Evolutionary conservation across 257 asterid genomes (phyloP).

Genomic region (Ajuga chamaepitys): DNA sequence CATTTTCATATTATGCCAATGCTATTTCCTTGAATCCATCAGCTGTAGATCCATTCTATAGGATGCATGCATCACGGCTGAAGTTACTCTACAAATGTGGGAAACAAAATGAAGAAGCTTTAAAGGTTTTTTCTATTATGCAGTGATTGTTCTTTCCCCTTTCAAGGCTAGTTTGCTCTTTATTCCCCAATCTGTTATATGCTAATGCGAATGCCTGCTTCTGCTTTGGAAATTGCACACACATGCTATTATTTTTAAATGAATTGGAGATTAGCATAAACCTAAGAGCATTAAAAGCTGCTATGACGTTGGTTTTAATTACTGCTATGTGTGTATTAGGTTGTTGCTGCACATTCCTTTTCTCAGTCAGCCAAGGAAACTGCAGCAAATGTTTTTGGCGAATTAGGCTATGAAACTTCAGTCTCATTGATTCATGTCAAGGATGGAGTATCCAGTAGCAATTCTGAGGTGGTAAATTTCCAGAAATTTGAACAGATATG

Average conservation of each 20-base stretch:
- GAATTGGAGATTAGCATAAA: constrained; percentile 1
- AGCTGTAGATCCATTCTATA: constrained; percentile 95
- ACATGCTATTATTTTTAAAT: not conserved
- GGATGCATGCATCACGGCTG: constrained; percentile 96
- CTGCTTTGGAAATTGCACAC: not conserved
- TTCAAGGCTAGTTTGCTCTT: constrained; percentile 7
- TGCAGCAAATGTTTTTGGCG: constrained; percentile 32
- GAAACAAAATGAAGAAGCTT: constrained; percentile 59
- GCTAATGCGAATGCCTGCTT: constrained; percentile 3
- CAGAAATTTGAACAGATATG: constrained; percentile 50
- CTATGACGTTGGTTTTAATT: not conserved
- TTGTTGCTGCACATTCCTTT: constrained; percentile 64
- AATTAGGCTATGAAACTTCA: constrained; percentile 31
- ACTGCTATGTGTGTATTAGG: constrained; percentile 41
- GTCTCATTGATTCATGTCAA: constrained; percentile 33
- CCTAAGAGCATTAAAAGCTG: constrained; percentile 10
- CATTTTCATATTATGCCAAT: constrained; percentile 72
- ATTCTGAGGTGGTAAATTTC: constrained; percentile 24
- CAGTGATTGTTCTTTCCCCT: not conserved
- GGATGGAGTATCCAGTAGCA: constrained; percentile 29
- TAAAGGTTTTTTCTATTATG: constrained; percentile 49
- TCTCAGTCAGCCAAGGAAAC: constrained; percentile 54
- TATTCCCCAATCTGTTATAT: constrained; percentile 6
- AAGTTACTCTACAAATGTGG: constrained; percentile 74
- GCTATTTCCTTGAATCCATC: constrained; percentile 83